Percentiles rank a stretch among this genome's conserved stretches.
Evolutionary conservation across 768 basidiomycete genomes (phyloP).

Genomic region (Rhizopogon vinicolor): DNA sequence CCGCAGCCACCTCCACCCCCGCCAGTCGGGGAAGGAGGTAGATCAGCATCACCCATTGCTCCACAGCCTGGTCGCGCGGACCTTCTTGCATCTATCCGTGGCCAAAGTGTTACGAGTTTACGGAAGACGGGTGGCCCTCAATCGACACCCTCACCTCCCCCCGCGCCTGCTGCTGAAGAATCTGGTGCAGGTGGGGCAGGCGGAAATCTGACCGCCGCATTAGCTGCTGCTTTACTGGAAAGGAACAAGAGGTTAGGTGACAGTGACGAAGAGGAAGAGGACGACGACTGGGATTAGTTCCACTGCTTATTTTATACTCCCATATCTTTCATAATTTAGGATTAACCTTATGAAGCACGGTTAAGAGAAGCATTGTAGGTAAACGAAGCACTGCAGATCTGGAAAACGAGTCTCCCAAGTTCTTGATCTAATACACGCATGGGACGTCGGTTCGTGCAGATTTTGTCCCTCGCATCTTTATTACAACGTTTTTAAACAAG

Average conservation of each 20-base stretch:
- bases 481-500: too few relatives aligned
- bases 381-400: background rate
- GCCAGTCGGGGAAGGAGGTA: slow-evolving; percentile 18
- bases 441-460: too few relatives aligned
- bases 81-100: slow-evolving; percentile 78
- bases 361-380: background rate
- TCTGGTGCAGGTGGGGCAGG: slow-evolving; percentile 40
- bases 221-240: slow-evolving; percentile 79
- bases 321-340: slow-evolving; percentile 6
- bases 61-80: slow-evolving; percentile 58
- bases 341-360: slow-evolving; percentile 3
- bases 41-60: slow-evolving; percentile 35
- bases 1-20: slow-evolving; percentile 37
- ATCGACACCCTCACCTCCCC: slow-evolving; percentile 32
- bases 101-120: slow-evolving; percentile 68
- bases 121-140: slow-evolving; percentile 42
- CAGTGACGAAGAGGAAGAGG: slow-evolving; percentile 76
- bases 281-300: slow-evolving; percentile 56
- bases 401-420: background rate
- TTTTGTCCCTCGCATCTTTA: too few relatives aligned
- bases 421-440: background rate
- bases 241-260: slow-evolving; percentile 87
- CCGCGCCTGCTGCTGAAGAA: slow-evolving; percentile 25
- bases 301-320: background rate
- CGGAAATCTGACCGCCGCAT: slow-evolving; percentile 73